Percentiles rank a stretch among this genome's conserved stretches.
These are phyloP conservation scores for Phytophthora hibernalis DNA, from an alignment of 352 stramenopile genomes.

Conservation along the genomic window DNA sequence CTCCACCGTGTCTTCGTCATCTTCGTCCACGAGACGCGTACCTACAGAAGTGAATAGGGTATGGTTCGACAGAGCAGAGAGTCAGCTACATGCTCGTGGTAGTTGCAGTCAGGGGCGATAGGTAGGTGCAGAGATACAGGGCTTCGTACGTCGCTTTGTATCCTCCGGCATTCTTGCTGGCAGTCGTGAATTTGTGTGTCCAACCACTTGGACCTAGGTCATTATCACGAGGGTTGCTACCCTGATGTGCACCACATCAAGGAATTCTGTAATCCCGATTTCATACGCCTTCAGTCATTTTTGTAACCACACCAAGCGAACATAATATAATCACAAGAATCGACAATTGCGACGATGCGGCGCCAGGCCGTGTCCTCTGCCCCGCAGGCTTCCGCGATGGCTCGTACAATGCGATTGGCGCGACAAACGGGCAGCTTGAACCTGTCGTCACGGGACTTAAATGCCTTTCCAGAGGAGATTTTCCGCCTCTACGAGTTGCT, in stretches of 20 bases:
- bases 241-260: too few relatives aligned
- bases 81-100: too few relatives aligned
- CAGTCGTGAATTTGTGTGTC: too few relatives aligned
- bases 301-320: slow-evolving; percentile 8
- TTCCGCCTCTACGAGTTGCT: slow-evolving; percentile 67
- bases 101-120: too few relatives aligned
- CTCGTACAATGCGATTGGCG: slow-evolving; percentile 58
- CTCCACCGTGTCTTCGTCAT: slow-evolving; percentile 79
- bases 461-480: slow-evolving; percentile 62
- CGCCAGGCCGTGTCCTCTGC: slow-evolving; percentile 14
- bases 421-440: slow-evolving; percentile 69
- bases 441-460: slow-evolving; percentile 60
- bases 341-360: slow-evolving; percentile 38
- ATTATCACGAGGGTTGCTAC: too few relatives aligned
- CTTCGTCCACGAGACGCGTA: slow-evolving; percentile 70
- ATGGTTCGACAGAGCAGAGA: too few relatives aligned
- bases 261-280: too few relatives aligned
- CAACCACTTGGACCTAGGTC: too few relatives aligned
- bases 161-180: too few relatives aligned
- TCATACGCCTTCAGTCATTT: too few relatives aligned
- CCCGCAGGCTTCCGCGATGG: slow-evolving; percentile 22
- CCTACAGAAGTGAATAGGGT: slow-evolving; percentile 22
- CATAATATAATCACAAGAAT: slow-evolving; percentile 4
- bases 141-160: too few relatives aligned
- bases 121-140: too few relatives aligned